Base-by-base conservation (phyloP, 768 basidiomycete species). In the Mycena rosella region DNA sequence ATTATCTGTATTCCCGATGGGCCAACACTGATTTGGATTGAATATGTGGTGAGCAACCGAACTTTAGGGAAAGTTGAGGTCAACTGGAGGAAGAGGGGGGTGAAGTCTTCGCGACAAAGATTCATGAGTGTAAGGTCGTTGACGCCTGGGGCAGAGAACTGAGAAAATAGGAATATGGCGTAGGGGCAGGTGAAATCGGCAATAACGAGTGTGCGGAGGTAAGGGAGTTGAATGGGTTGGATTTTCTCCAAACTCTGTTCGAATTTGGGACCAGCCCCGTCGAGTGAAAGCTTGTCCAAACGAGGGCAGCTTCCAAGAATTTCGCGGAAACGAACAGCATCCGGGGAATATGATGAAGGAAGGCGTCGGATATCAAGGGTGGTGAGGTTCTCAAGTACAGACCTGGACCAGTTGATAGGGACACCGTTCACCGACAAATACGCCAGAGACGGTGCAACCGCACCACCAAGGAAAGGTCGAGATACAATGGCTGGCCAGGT, bases 291-390 rank as follows among this genome's bases (percentile, higher is more conserved):
- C 60, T 87, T 88, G 55, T 75, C 74, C 27, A 93, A 75, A 10
- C 76, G 76, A 15, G 87, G 86, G 60, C 83, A 89, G 48, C 72
- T 77, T 13, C 60, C 54, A 17, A 91, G 82, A 24, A 93, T 81
- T 24, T 82, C 76, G 40, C 86, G 84, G 75, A 92, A 91, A n/a
- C 82, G 82, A 7, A 63, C 32, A 18, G 88, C 75, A 32, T 79
- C 79, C 6, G 90, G 91, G 24, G 82, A 83, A 20, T 83, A 76
- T 10, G 86, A 78, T 22, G 88, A 76, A n/a, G 89, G 82, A 60
- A 92, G 82, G 26, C 87, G 85, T 34, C 91, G 86, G 57, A 93
- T 77, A 70, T 92, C 91, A 60, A 93, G 80, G 8, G 84, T 85
- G 26, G 83, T 83, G 20, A 93, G 85, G 69, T 90, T 87, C 32